Evolutionary conservation across 768 basidiomycete species (phyloP).

Genomic region (Tephrocybe sp.): DNA sequence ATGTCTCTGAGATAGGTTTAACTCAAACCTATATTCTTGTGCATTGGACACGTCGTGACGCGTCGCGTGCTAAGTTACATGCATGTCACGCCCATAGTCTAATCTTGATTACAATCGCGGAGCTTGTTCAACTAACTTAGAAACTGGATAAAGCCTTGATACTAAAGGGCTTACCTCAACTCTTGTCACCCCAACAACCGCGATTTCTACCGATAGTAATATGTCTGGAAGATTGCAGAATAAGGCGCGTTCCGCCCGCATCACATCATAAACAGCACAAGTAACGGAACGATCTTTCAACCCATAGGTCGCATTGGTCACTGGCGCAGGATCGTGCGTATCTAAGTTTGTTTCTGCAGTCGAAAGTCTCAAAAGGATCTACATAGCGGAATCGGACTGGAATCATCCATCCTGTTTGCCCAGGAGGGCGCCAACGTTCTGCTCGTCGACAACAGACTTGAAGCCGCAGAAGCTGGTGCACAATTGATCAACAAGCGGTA

Average conservation of each 20-base stretch:
- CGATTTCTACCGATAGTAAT: constrained; percentile 7
- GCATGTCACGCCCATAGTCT: not conserved
- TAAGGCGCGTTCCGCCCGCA: constrained; percentile 40
- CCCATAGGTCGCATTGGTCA: constrained; percentile 70
- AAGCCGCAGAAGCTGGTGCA: constrained; percentile 67
- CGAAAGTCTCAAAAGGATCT: constrained; percentile 15
- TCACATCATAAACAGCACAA: not conserved
- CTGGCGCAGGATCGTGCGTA: constrained; percentile 85
- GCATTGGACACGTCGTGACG: constrained; percentile 1
- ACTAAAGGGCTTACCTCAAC: too few species aligned
- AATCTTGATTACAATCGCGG: too few species aligned
- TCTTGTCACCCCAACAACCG: constrained; percentile 6
- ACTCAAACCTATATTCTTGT: not conserved
- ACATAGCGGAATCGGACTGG: constrained; percentile 89
- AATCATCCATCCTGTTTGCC: constrained; percentile 94
- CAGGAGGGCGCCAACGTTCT: constrained; percentile 91
- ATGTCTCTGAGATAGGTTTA: constrained; percentile 28
- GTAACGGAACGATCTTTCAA: constrained; percentile 1
- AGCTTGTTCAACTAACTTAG: too few species aligned
- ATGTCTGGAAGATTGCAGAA: constrained; percentile 71
- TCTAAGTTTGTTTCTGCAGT: not conserved
- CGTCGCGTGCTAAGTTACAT: not conserved
- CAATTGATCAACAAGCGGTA: constrained; percentile 60
- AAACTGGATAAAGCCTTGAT: too few species aligned
- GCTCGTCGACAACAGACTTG: constrained; percentile 82